Conservation (phyloP, 768 basidiomycete genomes). For the Tulasnella sp. region DNA sequence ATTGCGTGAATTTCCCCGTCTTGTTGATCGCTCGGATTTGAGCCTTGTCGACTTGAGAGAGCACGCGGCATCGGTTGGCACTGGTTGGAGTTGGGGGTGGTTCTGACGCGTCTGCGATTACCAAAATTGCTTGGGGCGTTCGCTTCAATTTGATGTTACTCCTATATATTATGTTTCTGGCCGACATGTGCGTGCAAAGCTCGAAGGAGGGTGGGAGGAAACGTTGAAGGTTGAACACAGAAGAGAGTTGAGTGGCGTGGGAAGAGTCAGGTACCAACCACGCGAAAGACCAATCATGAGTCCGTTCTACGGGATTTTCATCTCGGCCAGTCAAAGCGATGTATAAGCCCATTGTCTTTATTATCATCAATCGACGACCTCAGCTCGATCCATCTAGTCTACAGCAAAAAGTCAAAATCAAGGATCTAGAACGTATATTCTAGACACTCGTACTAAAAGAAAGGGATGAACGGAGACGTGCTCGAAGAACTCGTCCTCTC, state of each 20-base stretch:
- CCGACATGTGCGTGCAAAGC: too few species aligned
- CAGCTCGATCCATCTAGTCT: not conserved
- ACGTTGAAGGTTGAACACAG: too few species aligned
- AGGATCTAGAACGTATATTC: not conserved
- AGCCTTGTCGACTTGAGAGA: not conserved
- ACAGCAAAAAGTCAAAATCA: not conserved
- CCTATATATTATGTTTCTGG: too few species aligned
- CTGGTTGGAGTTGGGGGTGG: not conserved
- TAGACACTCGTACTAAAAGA: not conserved
- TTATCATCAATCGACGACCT: not conserved
- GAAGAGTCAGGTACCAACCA: not conserved
- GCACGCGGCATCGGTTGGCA: not conserved
- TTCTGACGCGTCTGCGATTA: too few species aligned
- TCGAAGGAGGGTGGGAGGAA: too few species aligned
- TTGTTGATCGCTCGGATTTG: not conserved
- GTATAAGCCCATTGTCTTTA: not conserved
- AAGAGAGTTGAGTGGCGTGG: not conserved
- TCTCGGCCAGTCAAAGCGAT: constrained; percentile 2
- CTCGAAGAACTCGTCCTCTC: constrained; percentile 73
- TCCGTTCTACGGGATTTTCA: not conserved
- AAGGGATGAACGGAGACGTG: constrained; percentile 37
- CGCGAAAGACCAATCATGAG: not conserved
- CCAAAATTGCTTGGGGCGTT: too few species aligned
- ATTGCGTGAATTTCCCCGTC: not conserved
- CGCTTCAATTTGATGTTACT: too few species aligned